phyloP scores from a whole-genome alignment of 2,329 filamentous ascomycete species.

The Diaporthe nobilis region DNA sequence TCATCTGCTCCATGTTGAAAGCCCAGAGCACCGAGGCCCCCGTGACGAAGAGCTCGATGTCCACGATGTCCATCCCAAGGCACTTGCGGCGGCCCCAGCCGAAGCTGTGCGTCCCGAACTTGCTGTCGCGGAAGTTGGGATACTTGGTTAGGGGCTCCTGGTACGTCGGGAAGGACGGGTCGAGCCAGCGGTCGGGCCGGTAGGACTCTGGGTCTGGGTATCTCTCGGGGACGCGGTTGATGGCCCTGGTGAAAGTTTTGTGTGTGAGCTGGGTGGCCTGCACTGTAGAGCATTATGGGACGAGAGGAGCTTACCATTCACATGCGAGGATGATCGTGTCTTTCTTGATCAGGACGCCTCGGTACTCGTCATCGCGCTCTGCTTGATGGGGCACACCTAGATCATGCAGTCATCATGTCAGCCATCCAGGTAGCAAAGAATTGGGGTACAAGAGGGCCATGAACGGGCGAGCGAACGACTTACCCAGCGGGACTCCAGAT shows the following conservation, averaged over 20 bases:
- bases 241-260: conserved; percentile 57
- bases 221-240: conserved; percentile 69
- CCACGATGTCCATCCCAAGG: conserved; percentile 73
- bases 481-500: conserved; percentile 67
- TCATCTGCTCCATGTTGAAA: conserved; percentile 59
- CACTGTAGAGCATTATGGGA: background rate
- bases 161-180: conserved; percentile 74
- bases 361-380: conserved; percentile 61
- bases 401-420: conserved; percentile 4
- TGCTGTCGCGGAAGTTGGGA: conserved; percentile 72
- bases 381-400: conserved; percentile 64
- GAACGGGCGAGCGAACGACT: conserved; percentile 39
- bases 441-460: background rate
- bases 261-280: background rate
- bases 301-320: conserved; percentile 58
- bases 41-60: conserved; percentile 69
- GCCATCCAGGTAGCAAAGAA: background rate
- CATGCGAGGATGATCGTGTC: conserved; percentile 64
- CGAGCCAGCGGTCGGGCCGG: conserved; percentile 74
- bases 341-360: conserved; percentile 63
- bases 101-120: conserved; percentile 71
- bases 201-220: conserved; percentile 76
- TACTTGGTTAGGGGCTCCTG: conserved; percentile 74
- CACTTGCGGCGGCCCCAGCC: conserved; percentile 75
- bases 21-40: conserved; percentile 65